Evolutionary conservation across 169 alveolate species (phyloP).

Genomic region (Eimeria mitis): DNA sequence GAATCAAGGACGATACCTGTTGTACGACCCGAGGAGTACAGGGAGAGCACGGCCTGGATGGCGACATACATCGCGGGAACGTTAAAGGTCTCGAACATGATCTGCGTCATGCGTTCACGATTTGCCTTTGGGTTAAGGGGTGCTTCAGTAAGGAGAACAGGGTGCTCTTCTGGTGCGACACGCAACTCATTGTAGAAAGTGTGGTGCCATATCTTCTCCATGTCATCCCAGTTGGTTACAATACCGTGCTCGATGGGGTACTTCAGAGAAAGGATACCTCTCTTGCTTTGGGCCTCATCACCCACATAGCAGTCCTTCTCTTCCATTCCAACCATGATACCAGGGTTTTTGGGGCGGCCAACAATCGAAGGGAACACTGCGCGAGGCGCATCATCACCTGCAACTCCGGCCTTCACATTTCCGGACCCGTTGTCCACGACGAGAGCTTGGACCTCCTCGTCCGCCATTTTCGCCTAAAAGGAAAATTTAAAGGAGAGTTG

Average conservation of each 20-base stretch:
- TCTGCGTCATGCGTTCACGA: constrained; percentile 99
- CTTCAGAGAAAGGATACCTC: constrained; percentile 98
- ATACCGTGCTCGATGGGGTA: constrained; percentile 99
- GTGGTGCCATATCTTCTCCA: constrained; percentile 99
- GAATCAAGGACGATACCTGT: constrained; percentile 99
- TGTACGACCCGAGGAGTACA: constrained; percentile 99
- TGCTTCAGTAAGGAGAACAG: constrained; percentile 99
- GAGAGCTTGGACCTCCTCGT: constrained; percentile 96
- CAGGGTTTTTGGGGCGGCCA: constrained; percentile 96
- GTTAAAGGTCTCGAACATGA: constrained; percentile 99
- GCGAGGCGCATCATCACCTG: constrained; percentile 99
- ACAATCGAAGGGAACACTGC: constrained; percentile 99
- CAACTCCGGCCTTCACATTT: constrained; percentile 99
- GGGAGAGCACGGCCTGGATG: constrained; percentile 98
- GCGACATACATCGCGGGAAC: constrained; percentile 99
- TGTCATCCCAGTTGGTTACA: constrained; percentile 99
- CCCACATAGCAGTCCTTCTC: constrained; percentile 98
- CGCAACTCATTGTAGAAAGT: constrained; percentile 99
- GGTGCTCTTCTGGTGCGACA: constrained; percentile 99
- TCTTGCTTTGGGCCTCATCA: constrained; percentile 99
- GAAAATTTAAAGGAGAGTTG: constrained; percentile 41
- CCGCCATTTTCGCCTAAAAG: constrained; percentile 85
- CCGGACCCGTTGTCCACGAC: constrained; percentile 99
- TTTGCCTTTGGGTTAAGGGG: constrained; percentile 99
- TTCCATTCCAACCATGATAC: constrained; percentile 98